Evolutionary conservation across 2,329 filamentous ascomycete species (phyloP).

Genomic region (Epichloe gansuensis): DNA sequence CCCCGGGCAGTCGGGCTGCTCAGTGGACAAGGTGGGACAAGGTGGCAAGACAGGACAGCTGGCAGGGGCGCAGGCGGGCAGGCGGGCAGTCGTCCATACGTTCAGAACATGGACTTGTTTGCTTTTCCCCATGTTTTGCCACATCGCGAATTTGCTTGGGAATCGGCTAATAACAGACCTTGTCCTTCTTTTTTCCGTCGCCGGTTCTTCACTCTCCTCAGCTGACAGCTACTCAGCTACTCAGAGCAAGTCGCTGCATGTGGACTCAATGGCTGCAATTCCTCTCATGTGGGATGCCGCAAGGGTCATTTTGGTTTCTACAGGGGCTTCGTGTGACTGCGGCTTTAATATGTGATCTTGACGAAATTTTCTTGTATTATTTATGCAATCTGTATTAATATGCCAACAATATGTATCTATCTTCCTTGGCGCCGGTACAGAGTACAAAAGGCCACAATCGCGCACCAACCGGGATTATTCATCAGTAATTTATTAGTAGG

Average conservation of each 20-base stretch:
- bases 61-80: not conserved
- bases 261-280: not conserved
- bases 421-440: no score
- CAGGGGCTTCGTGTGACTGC: not conserved
- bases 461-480: no score
- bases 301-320: not conserved
- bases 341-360: not conserved
- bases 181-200: not conserved
- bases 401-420: no score
- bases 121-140: slow-evolving; percentile 4
- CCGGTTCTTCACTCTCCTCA: not conserved
- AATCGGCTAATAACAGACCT: not conserved
- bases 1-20: no score
- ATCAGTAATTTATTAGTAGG: no score
- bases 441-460: no score
- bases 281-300: not conserved
- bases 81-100: not conserved
- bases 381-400: not conserved
- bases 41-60: no score
- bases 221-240: no score
- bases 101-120: slow-evolving; percentile 3
- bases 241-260: not conserved
- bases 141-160: slow-evolving; percentile 1
- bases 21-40: no score
- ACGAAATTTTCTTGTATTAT: not conserved